Evolutionary conservation across 202 grass and related monocot genomes (phyloP), one percentile per base, ranked within the genome.

Genomic region (Musa balbisiana): DNA sequence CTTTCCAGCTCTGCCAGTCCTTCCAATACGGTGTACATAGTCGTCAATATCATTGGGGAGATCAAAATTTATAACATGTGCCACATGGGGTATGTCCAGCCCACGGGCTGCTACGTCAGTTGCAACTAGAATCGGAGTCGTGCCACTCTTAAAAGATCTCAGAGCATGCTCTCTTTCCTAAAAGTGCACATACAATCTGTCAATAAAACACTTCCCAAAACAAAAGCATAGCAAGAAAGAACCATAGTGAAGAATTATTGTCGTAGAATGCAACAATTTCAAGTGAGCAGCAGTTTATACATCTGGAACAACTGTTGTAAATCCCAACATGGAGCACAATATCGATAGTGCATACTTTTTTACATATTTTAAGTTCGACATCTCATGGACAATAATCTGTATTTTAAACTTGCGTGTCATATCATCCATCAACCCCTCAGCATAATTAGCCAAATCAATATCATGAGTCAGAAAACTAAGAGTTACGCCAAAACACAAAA

Each of bases 111-210:
- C 91, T 53, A 93, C 91, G 78, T 93, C 91, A 64, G 91, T 93
- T 49, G 91, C 91, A n/a, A 93, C 91, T 24, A 93, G 79, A 83
- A 93, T 93, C 56, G 91, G 91, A 83, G 91, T 93, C 65, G 85
- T 49, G 16, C 91, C 91, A 64, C 74, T 87, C 85, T 93, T 93
- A 76, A 93, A 93, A 43, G 87, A 86, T 80, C 87, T 85, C 79
- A 93, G 50, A 69, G 91, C 91, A 79, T 87, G 62, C 76, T 93
- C 91, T 85, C 91, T 89, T 86, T 93, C 91, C 91, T 93, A 86
- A 8, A 63, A 80, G 29, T 50, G 76, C 62, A 0, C 27, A 10
- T 22, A 88, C 10, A 24, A 81, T 82, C 11, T 55, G 62, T 80
- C 69, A 92, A 59, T 54, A 43, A 15, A 15, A 15, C 1, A 27